Evolutionary conservation across 2,329 filamentous ascomycete species (phyloP).

Genomic region (Hymenoscyphus fructigenus): DNA sequence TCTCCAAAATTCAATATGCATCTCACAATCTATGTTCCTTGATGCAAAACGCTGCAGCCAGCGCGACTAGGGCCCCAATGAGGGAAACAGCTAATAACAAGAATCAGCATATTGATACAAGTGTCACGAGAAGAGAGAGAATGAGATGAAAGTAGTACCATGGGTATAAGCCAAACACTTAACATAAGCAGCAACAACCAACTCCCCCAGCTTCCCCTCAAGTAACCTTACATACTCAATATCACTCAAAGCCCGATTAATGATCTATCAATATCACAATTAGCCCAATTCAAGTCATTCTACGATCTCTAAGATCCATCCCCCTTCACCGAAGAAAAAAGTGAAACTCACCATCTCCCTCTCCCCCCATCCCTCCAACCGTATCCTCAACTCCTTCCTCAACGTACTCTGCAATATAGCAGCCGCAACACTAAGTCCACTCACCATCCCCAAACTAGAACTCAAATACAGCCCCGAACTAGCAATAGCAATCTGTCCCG

Average conservation of each 20-base stretch:
- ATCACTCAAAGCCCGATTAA: slow-evolving; percentile 7
- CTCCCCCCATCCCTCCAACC: slow-evolving; percentile 4
- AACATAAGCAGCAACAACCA: slow-evolving; percentile 8
- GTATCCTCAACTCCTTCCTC: slow-evolving; percentile 18
- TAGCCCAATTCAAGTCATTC: no score
- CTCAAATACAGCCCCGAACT: slow-evolving; percentile 48
- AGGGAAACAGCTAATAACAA: slow-evolving; percentile 5
- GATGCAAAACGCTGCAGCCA: slow-evolving; percentile 9
- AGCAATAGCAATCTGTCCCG: slow-evolving; percentile 49
- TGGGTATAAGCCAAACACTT: slow-evolving; percentile 12
- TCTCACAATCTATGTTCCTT: slow-evolving; percentile 9
- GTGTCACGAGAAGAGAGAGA: not conserved
- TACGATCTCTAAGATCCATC: no score
- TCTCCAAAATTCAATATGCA: not conserved
- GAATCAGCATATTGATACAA: not conserved
- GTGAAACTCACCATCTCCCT: not conserved
- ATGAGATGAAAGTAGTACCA: not conserved
- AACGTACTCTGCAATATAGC: slow-evolving; percentile 24
- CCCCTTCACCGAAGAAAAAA: not conserved
- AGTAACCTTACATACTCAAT: slow-evolving; percentile 9
- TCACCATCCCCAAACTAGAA: slow-evolving; percentile 25
- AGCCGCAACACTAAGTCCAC: slow-evolving; percentile 24
- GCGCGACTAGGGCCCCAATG: slow-evolving; percentile 5
- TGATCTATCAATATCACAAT: not conserved
- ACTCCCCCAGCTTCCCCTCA: slow-evolving; percentile 4